Evolutionary conservation across 495 filamentous ascomycete species (phyloP).

Genomic region (Penicillium psychrofluorescens): DNA sequence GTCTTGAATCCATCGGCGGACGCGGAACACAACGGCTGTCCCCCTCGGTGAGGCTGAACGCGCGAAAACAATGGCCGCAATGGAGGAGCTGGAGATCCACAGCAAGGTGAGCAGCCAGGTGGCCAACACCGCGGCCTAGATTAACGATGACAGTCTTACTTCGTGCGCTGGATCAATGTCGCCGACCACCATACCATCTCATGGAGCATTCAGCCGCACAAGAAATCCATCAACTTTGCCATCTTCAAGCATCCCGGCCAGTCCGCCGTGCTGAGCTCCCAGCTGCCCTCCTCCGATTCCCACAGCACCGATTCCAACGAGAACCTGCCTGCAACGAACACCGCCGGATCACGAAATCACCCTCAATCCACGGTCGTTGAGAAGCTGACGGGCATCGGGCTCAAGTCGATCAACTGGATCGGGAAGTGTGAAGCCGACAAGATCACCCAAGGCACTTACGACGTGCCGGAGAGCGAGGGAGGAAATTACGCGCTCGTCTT

Average conservation of each 20-base stretch:
- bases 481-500: constrained; percentile 97
- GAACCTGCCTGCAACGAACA: constrained; percentile 27
- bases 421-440: constrained; percentile 96
- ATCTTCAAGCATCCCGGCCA: constrained; percentile 92
- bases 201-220: constrained; percentile 95
- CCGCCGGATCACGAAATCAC: constrained; percentile 30
- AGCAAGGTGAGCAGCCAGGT: constrained; percentile 72
- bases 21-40: constrained; percentile 2
- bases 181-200: constrained; percentile 85
- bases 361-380: constrained; percentile 60
- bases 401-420: constrained; percentile 80
- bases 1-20: no score
- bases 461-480: constrained; percentile 62
- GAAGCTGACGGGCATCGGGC: constrained; percentile 75
- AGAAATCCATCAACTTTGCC: constrained; percentile 96
- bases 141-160: constrained; percentile 66
- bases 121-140: background rate
- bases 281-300: constrained; percentile 33
- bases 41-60: constrained; percentile 3
- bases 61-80: constrained; percentile 65
- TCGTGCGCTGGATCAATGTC: constrained; percentile 94
- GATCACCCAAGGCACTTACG: constrained; percentile 84
- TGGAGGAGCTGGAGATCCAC: constrained; percentile 96
- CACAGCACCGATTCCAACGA: constrained; percentile 37
- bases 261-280: constrained; percentile 41